These are phyloP conservation scores for Ophiognomonia clavigignenti-juglandacearum DNA, from an alignment of 2,329 filamentous ascomycete genomes.

Conservation along the genomic window DNA sequence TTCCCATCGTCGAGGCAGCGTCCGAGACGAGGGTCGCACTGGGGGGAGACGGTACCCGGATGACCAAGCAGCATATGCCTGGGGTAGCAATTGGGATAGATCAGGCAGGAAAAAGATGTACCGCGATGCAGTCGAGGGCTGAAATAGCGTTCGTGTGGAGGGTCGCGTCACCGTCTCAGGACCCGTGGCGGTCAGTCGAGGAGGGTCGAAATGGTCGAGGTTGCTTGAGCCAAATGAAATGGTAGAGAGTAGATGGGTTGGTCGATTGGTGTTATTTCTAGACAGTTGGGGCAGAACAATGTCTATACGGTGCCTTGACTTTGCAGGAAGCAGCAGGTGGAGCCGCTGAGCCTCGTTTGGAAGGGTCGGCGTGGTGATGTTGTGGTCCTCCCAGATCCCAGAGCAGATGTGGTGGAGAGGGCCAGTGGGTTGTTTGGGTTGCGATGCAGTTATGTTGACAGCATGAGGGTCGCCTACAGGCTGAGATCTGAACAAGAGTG, in stretches of 20 bases:
- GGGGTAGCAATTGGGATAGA: not conserved
- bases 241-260: not conserved
- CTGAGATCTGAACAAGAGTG: no score
- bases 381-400: no score
- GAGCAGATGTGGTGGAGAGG: not conserved
- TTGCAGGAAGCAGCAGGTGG: not conserved
- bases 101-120: not conserved
- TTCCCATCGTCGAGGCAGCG: slow-evolving; percentile 34
- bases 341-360: not conserved
- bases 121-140: not conserved
- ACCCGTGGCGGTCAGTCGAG: slow-evolving; percentile 5
- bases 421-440: no score
- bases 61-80: not conserved
- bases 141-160: not conserved
- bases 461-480: no score
- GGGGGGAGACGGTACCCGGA: slow-evolving; percentile 1
- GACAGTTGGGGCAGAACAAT: not conserved
- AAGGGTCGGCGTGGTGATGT: not conserved
- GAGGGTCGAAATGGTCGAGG: not conserved
- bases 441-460: no score
- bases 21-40: not conserved
- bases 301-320: not conserved
- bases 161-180: slow-evolving; percentile 6
- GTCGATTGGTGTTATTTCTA: not conserved
- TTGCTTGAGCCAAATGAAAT: not conserved